phyloP scores from a whole-genome alignment of 129 eudicot genomes.

The Oenanthe sinensis region DNA sequence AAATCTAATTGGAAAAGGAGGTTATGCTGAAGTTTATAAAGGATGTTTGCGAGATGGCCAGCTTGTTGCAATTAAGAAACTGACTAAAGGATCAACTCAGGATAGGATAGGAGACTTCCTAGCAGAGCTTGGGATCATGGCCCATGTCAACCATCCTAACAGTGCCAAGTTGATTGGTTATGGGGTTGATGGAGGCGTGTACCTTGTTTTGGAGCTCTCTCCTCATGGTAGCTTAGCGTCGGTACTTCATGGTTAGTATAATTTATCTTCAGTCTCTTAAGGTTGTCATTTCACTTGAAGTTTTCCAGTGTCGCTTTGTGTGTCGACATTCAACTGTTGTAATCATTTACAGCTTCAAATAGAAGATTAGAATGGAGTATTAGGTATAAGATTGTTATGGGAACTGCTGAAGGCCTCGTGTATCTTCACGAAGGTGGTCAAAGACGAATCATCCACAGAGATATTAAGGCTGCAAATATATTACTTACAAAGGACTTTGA shows the following conservation, averaged over 20 bases:
- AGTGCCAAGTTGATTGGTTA: constrained; percentile 81
- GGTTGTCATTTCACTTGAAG: background rate
- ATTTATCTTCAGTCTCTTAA: background rate
- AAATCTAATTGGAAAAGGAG: constrained; percentile 88
- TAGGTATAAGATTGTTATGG: constrained; percentile 82
- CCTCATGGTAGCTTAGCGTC: constrained; percentile 92
- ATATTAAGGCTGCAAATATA: constrained; percentile 92
- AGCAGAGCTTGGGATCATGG: constrained; percentile 90
- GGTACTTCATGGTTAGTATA: constrained; percentile 69
- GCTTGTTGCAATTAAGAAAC: constrained; percentile 71
- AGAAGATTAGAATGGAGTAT: constrained; percentile 54
- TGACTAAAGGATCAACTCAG: constrained; percentile 56
- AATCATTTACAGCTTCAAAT: constrained; percentile 44
- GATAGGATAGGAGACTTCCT: constrained; percentile 66
- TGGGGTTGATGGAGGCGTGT: constrained; percentile 89
- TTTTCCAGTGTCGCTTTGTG: background rate
- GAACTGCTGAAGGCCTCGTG: constrained; percentile 75
- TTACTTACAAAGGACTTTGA: constrained; percentile 70
- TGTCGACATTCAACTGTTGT: background rate
- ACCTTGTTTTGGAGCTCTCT: constrained; percentile 80
- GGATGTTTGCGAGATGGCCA: constrained; percentile 65
- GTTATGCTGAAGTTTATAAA: constrained; percentile 90
- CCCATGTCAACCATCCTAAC: constrained; percentile 85
- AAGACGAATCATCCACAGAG: constrained; percentile 86
- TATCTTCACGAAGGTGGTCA: constrained; percentile 93